Conservation (phyloP, 1,139 yeast genomes). For the Scheffersomyces titani region DNA sequence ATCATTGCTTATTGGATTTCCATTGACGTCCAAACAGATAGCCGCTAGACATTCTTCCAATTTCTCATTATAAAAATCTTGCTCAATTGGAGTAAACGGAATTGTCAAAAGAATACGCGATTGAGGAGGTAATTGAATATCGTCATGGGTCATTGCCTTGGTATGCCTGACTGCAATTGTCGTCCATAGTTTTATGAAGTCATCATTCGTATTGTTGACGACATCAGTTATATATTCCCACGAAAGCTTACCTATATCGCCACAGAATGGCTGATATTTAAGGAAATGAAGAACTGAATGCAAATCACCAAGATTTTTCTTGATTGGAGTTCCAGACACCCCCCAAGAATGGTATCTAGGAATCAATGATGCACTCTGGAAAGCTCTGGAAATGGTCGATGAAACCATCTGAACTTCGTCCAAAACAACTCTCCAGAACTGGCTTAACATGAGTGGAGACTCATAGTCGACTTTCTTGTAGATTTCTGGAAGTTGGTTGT, state of each 20-base stretch:
- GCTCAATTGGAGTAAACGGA: conserved; percentile 80
- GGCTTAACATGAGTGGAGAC: conserved; percentile 80
- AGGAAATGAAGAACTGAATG: conserved; percentile 70
- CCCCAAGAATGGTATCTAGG: conserved; percentile 95
- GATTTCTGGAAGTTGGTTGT: conserved; percentile 27
- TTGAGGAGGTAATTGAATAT: conserved; percentile 78
- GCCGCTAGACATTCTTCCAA: conserved; percentile 62
- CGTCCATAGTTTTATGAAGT: conserved; percentile 50
- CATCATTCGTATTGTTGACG: conserved; percentile 25
- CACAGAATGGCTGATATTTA: conserved; percentile 62
- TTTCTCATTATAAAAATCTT: conserved; percentile 72
- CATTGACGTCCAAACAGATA: conserved; percentile 60
- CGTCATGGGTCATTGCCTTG: conserved; percentile 76
- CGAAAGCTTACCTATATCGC: conserved; percentile 36
- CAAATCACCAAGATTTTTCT: conserved; percentile 63
- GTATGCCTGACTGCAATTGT: conserved; percentile 73
- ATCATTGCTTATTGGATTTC: conserved; percentile 52
- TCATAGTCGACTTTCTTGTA: conserved; percentile 52
- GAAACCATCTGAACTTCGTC: conserved; percentile 97
- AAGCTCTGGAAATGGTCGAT: conserved; percentile 70
- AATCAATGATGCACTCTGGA: conserved; percentile 74
- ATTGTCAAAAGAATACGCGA: conserved; percentile 64
- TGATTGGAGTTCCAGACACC: conserved; percentile 92
- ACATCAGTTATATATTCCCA: conserved; percentile 33
- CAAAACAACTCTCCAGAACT: conserved; percentile 85